A percentile compares a stretch with the other conserved stretches of the same genome.
phyloP scores from a whole-genome alignment of 495 filamentous ascomycete species.

The Entonaema liquescens region DNA sequence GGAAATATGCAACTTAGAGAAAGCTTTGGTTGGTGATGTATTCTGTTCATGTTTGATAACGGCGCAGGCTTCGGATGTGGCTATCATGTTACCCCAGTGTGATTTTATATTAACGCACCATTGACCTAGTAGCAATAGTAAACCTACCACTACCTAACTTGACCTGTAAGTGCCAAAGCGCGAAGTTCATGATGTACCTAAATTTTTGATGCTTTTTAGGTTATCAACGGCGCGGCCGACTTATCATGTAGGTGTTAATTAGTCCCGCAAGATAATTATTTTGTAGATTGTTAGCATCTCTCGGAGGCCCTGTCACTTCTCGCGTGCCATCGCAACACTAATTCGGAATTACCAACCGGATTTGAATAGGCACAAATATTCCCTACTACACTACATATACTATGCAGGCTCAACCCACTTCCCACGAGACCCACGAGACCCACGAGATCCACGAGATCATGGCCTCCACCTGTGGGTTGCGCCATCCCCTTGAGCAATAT shows the following conservation, averaged over 20 bases:
- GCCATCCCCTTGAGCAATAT: slow-evolving; percentile 32
- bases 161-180: too few relatives aligned
- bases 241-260: not conserved
- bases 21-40: not conserved
- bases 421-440: slow-evolving; percentile 40
- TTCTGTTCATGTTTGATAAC: not conserved
- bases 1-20: not conserved
- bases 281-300: slow-evolving; percentile 16
- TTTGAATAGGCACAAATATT: slow-evolving; percentile 17
- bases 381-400: too few relatives aligned
- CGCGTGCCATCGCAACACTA: slow-evolving; percentile 36
- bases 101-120: not conserved
- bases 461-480: slow-evolving; percentile 34
- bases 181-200: slow-evolving; percentile 6
- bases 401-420: slow-evolving; percentile 21
- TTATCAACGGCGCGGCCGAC: slow-evolving; percentile 3
- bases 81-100: not conserved
- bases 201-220: slow-evolving; percentile 12
- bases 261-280: not conserved
- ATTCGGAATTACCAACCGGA: slow-evolving; percentile 34
- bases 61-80: not conserved
- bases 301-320: slow-evolving; percentile 24
- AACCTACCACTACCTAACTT: too few relatives aligned
- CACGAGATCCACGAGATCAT: slow-evolving; percentile 33
- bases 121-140: too few relatives aligned